Evolutionary conservation across 2,329 filamentous ascomycete genomes (phyloP).

Genomic region (Cercospora sp.): DNA sequence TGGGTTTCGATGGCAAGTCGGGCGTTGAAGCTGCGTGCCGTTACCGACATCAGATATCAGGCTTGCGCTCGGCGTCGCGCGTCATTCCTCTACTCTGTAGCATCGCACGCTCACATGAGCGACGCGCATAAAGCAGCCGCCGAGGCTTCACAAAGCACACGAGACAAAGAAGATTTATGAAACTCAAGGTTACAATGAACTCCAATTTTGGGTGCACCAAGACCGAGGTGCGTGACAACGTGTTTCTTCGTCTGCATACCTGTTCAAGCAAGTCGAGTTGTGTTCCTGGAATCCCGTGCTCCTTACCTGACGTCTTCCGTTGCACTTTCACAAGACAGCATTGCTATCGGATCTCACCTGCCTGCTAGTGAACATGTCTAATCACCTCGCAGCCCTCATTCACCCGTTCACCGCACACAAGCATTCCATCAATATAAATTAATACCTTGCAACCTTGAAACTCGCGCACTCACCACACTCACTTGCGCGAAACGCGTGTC

Average conservation of each 20-base stretch:
- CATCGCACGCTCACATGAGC: constrained; percentile 8
- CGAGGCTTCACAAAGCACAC: constrained; percentile 3
- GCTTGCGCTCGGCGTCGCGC: neutral
- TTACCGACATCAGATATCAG: neutral
- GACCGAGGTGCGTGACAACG: constrained; percentile 5
- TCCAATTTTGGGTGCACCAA: neutral
- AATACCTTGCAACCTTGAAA: neutral
- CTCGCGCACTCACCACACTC: neutral
- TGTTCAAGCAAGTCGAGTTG: neutral
- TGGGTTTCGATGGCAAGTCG: neutral
- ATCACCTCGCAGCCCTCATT: constrained; percentile 9
- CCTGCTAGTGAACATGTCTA: constrained; percentile 2
- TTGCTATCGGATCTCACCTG: neutral
- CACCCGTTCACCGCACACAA: neutral
- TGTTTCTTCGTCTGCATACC: neutral
- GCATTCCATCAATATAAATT: neutral
- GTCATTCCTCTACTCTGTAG: constrained; percentile 7
- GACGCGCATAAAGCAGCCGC: constrained; percentile 8
- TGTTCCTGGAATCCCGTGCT: neutral
- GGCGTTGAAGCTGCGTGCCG: neutral
- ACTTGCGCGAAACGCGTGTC: neutral
- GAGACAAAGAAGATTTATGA: constrained; percentile 12
- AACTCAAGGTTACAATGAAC: constrained; percentile 4
- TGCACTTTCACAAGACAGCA: neutral
- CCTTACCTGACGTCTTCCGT: neutral